A percentile compares a stretch with the other conserved stretches of the same genome.
Conservation (phyloP, 2,329 filamentous ascomycete species). For the Dendrostoma leiphaemia region DNA sequence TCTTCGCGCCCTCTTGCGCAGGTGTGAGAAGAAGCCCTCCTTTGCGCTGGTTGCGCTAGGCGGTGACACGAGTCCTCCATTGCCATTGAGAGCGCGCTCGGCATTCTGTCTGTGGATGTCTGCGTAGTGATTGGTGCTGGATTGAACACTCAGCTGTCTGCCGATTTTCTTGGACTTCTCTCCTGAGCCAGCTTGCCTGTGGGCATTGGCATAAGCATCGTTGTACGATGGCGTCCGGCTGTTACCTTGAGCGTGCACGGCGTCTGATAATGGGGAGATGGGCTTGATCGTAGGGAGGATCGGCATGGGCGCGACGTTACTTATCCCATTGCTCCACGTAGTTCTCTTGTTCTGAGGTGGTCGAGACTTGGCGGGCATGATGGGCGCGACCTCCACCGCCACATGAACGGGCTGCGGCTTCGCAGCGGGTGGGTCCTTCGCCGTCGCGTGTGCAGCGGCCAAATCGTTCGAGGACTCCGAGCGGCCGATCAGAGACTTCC, state of each 20-base stretch:
- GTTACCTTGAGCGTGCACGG: conserved; percentile 85
- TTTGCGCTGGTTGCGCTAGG: conserved; percentile 78
- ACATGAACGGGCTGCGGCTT: conserved; percentile 44
- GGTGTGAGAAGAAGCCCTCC: conserved; percentile 97
- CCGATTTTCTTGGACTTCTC: conserved; percentile 89
- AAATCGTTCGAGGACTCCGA: conserved; percentile 62
- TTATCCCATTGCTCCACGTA: conserved; percentile 85
- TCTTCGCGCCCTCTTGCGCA: conserved; percentile 87
- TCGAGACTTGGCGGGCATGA: conserved; percentile 35
- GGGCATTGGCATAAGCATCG: conserved; percentile 44
- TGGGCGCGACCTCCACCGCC: conserved; percentile 39
- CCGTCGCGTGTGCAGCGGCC: conserved; percentile 46
- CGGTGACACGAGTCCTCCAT: conserved; percentile 71
- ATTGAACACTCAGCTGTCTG: conserved; percentile 87
- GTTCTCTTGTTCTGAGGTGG: conserved; percentile 74
- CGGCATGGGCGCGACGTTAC: conserved; percentile 84
- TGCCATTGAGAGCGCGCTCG: conserved; percentile 84
- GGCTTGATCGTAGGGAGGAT: conserved; percentile 93
- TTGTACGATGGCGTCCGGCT: conserved; percentile 56
- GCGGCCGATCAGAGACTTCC: conserved; percentile 85
- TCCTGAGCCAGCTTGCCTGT: conserved; percentile 41
- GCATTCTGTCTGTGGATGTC: conserved; percentile 89
- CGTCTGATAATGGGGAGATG: conserved; percentile 93
- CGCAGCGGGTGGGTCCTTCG: conserved; percentile 45
- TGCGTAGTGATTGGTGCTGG: conserved; percentile 88